Base-by-base conservation (phyloP, 768 basidiomycete genomes). In the Leucocoprinus birnbaumii region DNA sequence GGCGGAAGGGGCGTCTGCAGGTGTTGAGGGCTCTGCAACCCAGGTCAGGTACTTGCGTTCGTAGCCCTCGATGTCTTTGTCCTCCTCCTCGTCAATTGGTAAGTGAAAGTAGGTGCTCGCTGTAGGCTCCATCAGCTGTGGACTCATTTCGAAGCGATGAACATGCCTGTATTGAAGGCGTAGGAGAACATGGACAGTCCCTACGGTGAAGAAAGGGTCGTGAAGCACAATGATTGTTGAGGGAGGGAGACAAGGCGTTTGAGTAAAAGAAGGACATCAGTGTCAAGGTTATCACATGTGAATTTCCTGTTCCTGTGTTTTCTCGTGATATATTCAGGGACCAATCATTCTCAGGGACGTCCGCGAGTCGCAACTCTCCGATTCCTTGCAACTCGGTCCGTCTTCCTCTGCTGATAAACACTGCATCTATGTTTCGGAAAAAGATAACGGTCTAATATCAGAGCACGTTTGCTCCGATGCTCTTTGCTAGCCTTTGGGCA, bases 81-180 rank as follows among this genome's bases (percentile, higher is more conserved):
- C 74, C 61, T 82, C 74, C 53, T 79, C 71, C 55, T 85, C 81
- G 64, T 85, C 83, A 58, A 85, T 70, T 19, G 86, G 85, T 8
- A 84, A 73, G 62, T 82, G 76, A 62, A 87, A 86, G 67, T 83
- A 86, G 5, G 78, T 75, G 64, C 76, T 82, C 48, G 82, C 87
- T 86, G 18, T 19, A n/a, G 16, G 14, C 2, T 7, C 13, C n/a
- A 41, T 22, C 22, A 56, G 38, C 26, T 18, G 13, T 41, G 4
- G 44, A 10, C 6, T 26, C 34, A 37, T 4, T n/a, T 46, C 16
- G 13, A 5, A 27, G 18, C 18, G 19, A 22, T 7, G 21, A 25
- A 49, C 40, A 3, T 51, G 74, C 75, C 76, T 57, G 75, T 76
- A 13, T 72, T 71, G 55, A 79, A 63, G 49, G 75, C 76, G 65